Base-by-base conservation (phyloP, 2,329 filamentous ascomycete genomes). In the Botrytis fabae region DNA sequence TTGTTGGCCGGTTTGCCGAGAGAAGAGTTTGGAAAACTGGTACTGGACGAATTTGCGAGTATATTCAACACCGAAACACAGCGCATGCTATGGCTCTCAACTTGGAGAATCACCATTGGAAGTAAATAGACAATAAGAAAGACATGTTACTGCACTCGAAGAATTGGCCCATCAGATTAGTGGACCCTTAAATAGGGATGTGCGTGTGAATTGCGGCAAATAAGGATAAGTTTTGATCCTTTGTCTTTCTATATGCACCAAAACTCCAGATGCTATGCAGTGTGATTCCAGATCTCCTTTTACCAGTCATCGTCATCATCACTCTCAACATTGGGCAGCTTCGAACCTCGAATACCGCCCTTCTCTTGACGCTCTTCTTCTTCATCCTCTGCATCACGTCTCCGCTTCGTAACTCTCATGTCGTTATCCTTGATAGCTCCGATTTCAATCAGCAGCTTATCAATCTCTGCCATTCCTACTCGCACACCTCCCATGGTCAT, bases 381-480 rank as follows among this genome's bases (percentile, higher is more conserved):
- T 35, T 75, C 70, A 70, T 80, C 80, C 68, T 81, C 80, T 51
- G 74, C 76, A 72, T 79, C 77, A 60, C 76, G 77, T 64, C 77
- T 78, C 66, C 79, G 77, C 72, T 79, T 80, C 73, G 76, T 74
- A 28, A 98, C 85, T 71, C 96, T 90, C 82, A 93, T 88, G 81
- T 99, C 96, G 73, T 90, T 91, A 68, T 91, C 86, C 70, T 90
- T 88, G 25, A 98, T 85, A 2, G 94, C 95, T 4, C 94, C 94
- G 54, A 97, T 86, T 65, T 94, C 92, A 2, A 98, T 88, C 54
- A 99, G 84, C 59, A 98, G 81, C 77, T 91, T 89, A 81, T 98
- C 94, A 74, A 98, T 84, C 80, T 97, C 91, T 83, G 88, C 83
- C 85, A 94, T 86, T 77, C 85, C 90, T 73, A 91, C 93, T 76